Evolutionary conservation across 208 protist species (phyloP), one percentile per base, ranked within the genome.

Genomic region (Angomonas deanei): DNA sequence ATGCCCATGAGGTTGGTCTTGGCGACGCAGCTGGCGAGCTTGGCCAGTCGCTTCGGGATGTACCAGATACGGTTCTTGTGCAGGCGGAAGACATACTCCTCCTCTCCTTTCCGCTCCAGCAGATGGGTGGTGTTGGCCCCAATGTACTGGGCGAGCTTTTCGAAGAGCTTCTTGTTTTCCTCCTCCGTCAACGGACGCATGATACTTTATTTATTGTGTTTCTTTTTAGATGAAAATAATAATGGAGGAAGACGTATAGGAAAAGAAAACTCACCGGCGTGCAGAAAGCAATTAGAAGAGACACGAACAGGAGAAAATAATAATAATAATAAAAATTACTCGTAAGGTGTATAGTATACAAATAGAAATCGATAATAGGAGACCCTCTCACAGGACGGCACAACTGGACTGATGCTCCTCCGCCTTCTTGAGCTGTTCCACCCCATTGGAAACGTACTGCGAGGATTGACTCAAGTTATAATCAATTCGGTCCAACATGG

Each of bases 51-150:
- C 19, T 80, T 66, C 2, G 84, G 88, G 74, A 97, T 90, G 82
- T 97, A 97, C 88, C 89, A 96, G 47, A 97, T 93, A 36, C 88
- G 81, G 53, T 72, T 90, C 68, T 96, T 94, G 78, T 97, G 90
- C 4, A 97, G 75, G 4, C 90, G 80, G 55, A 97, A 97, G 1
- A 96, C 91, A 61, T 90, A 84, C 66, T 90, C 81, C 31, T 96
- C 82, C 34, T 92, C 88, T 23, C 81, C 80, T 39, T 88, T 84
- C 36, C 72, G 72, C 62, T 90, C 71, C 17, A 96, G 68, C 15
- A 97, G 68, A 52, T 92, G 86, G 0, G 81, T 88, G 8, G 92
- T 94, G 65, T 97, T 96, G 1, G 78, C 70, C 2, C 92, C 92
- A 49, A 97, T 96, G 73, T 97, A 97, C 70, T 94, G 88, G 11